Evolutionary conservation across 257 asterid species (phyloP).

Genomic region (Nyctanthes arbortristis): DNA sequence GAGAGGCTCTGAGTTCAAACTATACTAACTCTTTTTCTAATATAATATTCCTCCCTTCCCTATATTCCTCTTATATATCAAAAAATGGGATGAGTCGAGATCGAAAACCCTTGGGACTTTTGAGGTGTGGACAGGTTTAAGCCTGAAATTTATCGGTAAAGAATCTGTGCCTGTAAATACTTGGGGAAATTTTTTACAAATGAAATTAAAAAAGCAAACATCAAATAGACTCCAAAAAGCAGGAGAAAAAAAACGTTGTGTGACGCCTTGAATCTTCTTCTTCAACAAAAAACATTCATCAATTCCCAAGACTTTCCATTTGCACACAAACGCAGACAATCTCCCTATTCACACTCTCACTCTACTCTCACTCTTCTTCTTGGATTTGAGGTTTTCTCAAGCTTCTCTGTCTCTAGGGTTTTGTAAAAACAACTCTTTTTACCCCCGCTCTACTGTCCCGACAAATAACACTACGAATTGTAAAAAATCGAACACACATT

Average conservation of each 20-base stretch:
- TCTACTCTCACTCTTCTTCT: conserved; percentile 43
- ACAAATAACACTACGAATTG: conserved; percentile 18
- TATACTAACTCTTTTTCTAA: too few relatives aligned
- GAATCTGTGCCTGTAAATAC: too few relatives aligned
- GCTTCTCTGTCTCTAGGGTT: conserved; percentile 59
- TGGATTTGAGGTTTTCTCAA: conserved; percentile 54
- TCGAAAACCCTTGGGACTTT: too few relatives aligned
- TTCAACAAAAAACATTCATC: conserved; percentile 56
- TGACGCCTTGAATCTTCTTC: conserved; percentile 24
- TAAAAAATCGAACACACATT: conserved; percentile 22
- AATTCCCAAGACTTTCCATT: conserved; percentile 49
- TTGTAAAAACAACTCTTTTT: conserved; percentile 47
- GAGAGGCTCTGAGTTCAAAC: too few relatives aligned
- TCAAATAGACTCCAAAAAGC: background rate
- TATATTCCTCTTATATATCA: too few relatives aligned
- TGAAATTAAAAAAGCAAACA: background rate
- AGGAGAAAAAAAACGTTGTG: background rate
- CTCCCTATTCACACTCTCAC: conserved; percentile 20
- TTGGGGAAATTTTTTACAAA: too few relatives aligned
- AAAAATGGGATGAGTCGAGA: too few relatives aligned
- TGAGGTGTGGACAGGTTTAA: too few relatives aligned
- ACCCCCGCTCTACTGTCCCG: conserved; percentile 20
- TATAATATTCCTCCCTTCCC: too few relatives aligned
- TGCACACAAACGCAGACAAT: conserved; percentile 20
- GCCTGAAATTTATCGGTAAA: too few relatives aligned